Base-by-base conservation (phyloP, 2,329 filamentous ascomycete genomes). In the Fusarium siculi region DNA sequence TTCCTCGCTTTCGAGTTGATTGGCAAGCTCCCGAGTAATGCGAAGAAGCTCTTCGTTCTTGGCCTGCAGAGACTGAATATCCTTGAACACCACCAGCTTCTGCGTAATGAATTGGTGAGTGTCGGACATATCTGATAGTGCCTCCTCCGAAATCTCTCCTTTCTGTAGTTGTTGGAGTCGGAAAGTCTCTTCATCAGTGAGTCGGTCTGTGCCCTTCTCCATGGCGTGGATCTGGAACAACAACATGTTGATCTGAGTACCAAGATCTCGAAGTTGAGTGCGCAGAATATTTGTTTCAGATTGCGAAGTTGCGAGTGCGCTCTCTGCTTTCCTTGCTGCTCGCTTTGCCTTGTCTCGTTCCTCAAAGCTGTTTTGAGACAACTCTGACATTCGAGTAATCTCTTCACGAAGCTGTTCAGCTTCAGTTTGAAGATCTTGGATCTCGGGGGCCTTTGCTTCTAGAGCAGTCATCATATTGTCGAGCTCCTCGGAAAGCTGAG, bases 1-100 rank as follows among this genome's bases (percentile, higher is more conserved):
- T 80, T 98, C 95, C 76, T 96, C 93, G 57, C 93, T 95, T 83
- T 98, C 96, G 87, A 98, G 94, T 81, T 93, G 91, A 68, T 96
- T 93, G 14, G 94, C 95, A 19, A 99, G 87, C 74, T 97, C 91
- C 43, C 96, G 91, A 9, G 95, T 93, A 75, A 97, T 91, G 55
- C 92, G 91, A 30, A 98, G 86, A 25, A 98, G 87, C 73, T 96
- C 93, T 68, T 93, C 87, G 73, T 99, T 98, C 85, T 97, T 95
- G 66, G 93, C 89, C 79, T 98, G 95, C 15, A 99, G 86, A 61
- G 97, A 93, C 65, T 90, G 87, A 43, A 98, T 90, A 73, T 95
- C 92, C 77, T 93, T 94, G 89, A 97, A 99, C 2, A 95, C 90
- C 14, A 95, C 93, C n/a, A 98, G 86, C 69, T 95, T 92, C 78